Evolutionary conservation across 768 basidiomycete species (phyloP).

Genomic region (Termitomyces eurrhizus): DNA sequence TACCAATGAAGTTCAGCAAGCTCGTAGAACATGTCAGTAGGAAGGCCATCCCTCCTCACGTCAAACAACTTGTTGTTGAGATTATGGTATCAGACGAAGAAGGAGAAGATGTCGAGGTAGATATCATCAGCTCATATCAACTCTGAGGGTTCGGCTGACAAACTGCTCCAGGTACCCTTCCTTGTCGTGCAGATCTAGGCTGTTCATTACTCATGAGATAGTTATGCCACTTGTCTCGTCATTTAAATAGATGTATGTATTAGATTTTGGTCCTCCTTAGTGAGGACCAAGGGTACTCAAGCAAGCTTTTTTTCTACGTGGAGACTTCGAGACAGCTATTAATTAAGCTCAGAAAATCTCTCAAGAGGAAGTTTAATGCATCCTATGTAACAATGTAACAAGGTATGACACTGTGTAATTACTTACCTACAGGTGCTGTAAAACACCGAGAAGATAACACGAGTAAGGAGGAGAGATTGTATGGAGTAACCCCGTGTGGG

Average conservation of each 20-base stretch:
- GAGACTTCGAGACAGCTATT: neutral
- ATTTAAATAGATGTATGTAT: constrained; percentile 5
- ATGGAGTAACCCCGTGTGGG: constrained; percentile 20
- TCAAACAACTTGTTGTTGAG: constrained; percentile 85
- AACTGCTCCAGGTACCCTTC: constrained; percentile 64
- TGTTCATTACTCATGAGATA: neutral
- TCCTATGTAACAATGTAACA: constrained; percentile 18
- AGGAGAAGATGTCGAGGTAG: constrained; percentile 92
- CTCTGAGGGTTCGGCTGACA: constrained; percentile 2
- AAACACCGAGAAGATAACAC: constrained; percentile 12
- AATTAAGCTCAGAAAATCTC: neutral
- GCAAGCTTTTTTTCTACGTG: neutral
- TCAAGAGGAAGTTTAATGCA: constrained; percentile 18
- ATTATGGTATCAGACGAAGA: constrained; percentile 92
- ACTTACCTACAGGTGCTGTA: constrained; percentile 40
- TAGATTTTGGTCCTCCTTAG: neutral
- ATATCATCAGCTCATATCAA: constrained; percentile 10
- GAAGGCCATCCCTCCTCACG: constrained; percentile 83
- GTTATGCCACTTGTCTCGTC: constrained; percentile 38
- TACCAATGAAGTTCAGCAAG: constrained; percentile 86
- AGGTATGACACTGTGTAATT: constrained; percentile 29
- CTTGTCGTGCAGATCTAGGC: constrained; percentile 62
- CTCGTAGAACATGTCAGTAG: constrained; percentile 93
- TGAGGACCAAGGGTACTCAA: neutral
- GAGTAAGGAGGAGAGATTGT: constrained; percentile 17